Evolutionary conservation across 306 rosid species (phyloP).

Genomic region (Gleditsia sinensis): DNA sequence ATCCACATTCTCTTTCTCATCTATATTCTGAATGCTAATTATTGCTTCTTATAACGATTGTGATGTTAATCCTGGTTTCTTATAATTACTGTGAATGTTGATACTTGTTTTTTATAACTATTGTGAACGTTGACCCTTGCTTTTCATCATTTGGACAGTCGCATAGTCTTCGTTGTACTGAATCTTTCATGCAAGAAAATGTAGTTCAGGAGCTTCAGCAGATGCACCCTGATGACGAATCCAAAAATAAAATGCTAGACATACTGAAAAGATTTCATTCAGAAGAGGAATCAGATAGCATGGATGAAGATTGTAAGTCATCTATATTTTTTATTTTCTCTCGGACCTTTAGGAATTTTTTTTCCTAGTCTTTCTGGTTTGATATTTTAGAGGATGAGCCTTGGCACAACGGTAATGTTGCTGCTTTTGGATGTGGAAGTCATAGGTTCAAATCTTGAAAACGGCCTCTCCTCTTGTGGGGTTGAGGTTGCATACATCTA

Average conservation of each 20-base stretch:
- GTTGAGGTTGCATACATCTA: too few species aligned
- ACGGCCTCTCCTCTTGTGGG: too few species aligned
- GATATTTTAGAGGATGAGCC: too few species aligned
- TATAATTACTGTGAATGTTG: conserved; percentile 6
- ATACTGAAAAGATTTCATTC: conserved; percentile 74
- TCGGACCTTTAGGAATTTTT: conserved; percentile 17
- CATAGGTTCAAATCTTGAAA: too few species aligned
- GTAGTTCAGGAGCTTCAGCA: conserved; percentile 80
- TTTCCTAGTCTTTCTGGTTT: conserved; percentile 20
- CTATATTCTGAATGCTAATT: background rate
- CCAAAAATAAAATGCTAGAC: conserved; percentile 75
- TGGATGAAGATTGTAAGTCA: conserved; percentile 64
- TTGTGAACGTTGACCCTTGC: conserved; percentile 15
- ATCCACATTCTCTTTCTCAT: background rate
- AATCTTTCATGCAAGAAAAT: conserved; percentile 91
- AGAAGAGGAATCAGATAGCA: conserved; percentile 72
- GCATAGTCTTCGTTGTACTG: conserved; percentile 80
- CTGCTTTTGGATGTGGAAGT: too few species aligned
- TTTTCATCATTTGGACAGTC: conserved; percentile 52
- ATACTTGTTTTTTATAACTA: background rate
- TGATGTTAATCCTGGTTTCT: too few species aligned
- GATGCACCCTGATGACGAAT: conserved; percentile 61
- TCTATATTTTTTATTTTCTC: conserved; percentile 7
- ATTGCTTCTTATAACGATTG: too few species aligned
- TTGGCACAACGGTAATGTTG: too few species aligned